These are phyloP conservation scores for Silene uniflora DNA, from an alignment of 148 eudicot species.

Conservation along the genomic window DNA sequence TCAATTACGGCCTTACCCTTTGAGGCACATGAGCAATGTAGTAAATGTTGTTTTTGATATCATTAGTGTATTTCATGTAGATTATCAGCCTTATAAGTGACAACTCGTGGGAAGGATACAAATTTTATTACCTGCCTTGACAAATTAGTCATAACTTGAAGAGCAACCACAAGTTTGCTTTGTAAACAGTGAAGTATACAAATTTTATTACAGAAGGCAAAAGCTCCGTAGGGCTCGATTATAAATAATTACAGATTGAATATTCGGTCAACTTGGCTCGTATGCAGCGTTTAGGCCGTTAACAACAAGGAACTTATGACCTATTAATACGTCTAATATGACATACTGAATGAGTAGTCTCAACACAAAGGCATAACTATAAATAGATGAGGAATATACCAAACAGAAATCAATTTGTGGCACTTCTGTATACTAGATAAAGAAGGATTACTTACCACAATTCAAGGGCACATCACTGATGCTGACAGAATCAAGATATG, in stretches of 20 bases:
- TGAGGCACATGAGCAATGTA: neutral
- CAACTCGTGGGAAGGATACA: neutral
- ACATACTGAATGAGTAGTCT: neutral
- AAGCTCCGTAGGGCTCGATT: neutral
- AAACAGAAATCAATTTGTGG: conserved; percentile 2
- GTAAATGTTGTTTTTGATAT: neutral
- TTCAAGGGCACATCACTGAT: conserved; percentile 61
- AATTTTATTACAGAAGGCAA: neutral
- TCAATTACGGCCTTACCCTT: neutral
- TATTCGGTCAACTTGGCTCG: neutral
- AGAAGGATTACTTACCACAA: conserved; percentile 56
- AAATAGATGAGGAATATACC: neutral
- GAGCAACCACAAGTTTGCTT: neutral
- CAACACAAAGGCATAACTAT: conserved; percentile 1
- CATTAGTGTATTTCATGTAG: conserved; percentile 5
- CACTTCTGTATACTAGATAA: neutral
- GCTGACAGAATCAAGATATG: conserved; percentile 66
- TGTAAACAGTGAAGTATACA: neutral
- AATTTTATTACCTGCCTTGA: neutral
- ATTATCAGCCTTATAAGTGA: neutral
- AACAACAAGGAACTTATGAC: neutral
- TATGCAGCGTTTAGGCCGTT: neutral
- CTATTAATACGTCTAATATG: neutral
- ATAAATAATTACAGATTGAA: neutral
- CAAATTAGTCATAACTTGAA: neutral